Percentiles rank a stretch among this genome's conserved stretches.
Conservation (phyloP, 2,329 filamentous ascomycete genomes). For the Aspergillus ochraceoroseus region DNA sequence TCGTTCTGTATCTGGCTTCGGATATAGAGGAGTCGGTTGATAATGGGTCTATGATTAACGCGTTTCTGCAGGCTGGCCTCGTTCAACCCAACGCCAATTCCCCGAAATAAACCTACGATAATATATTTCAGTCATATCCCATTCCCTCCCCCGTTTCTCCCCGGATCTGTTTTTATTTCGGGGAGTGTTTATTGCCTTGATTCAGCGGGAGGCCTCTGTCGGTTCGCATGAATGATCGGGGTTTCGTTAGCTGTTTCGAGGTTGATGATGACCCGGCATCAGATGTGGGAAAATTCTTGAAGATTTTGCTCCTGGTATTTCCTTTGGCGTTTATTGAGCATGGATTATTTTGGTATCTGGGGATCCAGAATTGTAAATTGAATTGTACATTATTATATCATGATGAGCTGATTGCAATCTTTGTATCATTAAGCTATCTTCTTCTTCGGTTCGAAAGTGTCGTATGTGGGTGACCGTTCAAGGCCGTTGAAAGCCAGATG, state of each 20-base stretch:
- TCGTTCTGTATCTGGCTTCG: neutral
- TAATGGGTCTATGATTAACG: neutral
- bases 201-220: constrained; percentile 1
- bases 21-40: neutral
- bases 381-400: constrained; percentile 19
- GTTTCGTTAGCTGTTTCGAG: neutral
- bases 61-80: constrained; percentile 31
- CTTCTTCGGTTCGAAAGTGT: neutral
- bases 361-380: constrained; percentile 12
- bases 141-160: no score
- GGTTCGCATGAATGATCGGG: constrained; percentile 1
- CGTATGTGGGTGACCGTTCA: no score
- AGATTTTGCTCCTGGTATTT: constrained; percentile 24
- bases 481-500: neutral
- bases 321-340: constrained; percentile 18
- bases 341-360: constrained; percentile 18
- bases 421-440: constrained; percentile 4
- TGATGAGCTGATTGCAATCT: constrained; percentile 14
- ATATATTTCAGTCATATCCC: constrained; percentile 7
- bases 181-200: constrained; percentile 1
- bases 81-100: constrained; percentile 29
- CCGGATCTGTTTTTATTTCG: constrained; percentile 1
- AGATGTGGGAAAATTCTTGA: constrained; percentile 1
- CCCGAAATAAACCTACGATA: constrained; percentile 8
- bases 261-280: neutral